Evolutionary conservation across 202 grass and related monocot species (phyloP).

Genomic region (Setaria italica): DNA sequence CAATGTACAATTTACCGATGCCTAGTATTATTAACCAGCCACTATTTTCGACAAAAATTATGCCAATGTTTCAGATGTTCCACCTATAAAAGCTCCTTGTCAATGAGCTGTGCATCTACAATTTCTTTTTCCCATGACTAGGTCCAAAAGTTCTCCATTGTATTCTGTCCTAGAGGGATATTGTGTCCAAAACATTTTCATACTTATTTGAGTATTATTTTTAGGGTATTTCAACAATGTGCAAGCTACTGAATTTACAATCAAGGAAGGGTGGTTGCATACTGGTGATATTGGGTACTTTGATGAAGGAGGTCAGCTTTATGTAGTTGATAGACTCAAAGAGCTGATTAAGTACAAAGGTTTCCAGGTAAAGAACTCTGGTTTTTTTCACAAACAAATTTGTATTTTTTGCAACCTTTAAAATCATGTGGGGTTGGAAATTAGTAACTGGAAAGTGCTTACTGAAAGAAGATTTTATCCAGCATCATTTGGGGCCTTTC

Average conservation of each 20-base stretch:
- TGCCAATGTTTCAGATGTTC: not conserved
- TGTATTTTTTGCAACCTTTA: conserved; percentile 12
- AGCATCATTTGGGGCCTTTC: not conserved
- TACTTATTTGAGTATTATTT: conserved; percentile 31
- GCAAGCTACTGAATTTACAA: conserved; percentile 84
- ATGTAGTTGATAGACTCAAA: conserved; percentile 94
- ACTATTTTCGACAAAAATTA: not conserved
- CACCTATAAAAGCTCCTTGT: not conserved
- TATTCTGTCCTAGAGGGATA: not conserved
- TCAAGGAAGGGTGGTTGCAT: conserved; percentile 90
- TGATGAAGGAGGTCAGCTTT: conserved; percentile 72
- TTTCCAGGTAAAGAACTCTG: conserved; percentile 69
- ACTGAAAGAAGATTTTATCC: not conserved
- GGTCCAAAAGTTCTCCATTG: not conserved
- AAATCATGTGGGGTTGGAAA: not conserved
- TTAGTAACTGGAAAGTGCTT: not conserved
- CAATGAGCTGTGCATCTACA: not conserved
- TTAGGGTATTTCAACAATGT: conserved; percentile 92
- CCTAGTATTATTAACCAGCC: not conserved
- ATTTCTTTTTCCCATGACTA: not conserved
- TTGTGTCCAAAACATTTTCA: conserved; percentile 27
- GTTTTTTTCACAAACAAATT: not conserved
- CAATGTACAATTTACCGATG: conserved; percentile 3
- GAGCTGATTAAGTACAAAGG: conserved; percentile 98
- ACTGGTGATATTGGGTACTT: conserved; percentile 95